A percentile compares a stretch with the other conserved stretches of the same genome.
Evolutionary conservation across 345 rosid species (phyloP).

Genomic region (Excoecaria cochinchinensis): DNA sequence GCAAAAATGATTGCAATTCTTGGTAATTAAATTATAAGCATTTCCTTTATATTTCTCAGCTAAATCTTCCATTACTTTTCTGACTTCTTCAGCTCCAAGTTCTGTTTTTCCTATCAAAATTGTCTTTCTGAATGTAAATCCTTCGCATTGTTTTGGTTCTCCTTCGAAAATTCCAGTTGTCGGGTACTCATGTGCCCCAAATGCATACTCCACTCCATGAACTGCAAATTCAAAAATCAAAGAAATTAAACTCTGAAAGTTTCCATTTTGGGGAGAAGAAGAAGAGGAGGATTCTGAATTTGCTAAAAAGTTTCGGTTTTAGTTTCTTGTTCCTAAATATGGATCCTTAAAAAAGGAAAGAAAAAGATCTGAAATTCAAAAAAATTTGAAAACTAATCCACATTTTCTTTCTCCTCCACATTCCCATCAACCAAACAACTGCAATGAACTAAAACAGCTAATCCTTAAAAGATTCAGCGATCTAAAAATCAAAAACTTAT

Average conservation of each 20-base stretch:
- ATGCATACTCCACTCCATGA: constrained; percentile 92
- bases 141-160: constrained; percentile 88
- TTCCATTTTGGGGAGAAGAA: not conserved
- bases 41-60: constrained; percentile 73
- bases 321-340: not conserved
- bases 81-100: constrained; percentile 57
- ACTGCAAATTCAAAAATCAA: constrained; percentile 39
- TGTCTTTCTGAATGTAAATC: constrained; percentile 79
- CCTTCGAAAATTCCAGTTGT: constrained; percentile 95
- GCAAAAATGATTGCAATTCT: constrained; percentile 98
- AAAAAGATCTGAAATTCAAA: not conserved
- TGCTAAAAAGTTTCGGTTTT: not conserved
- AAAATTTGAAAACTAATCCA: not conserved
- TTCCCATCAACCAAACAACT: constrained; percentile 23
- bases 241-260: too few relatives aligned
- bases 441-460: too few relatives aligned
- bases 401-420: constrained; percentile 14
- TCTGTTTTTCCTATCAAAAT: constrained; percentile 89
- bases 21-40: constrained; percentile 83
- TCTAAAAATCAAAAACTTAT: not conserved
- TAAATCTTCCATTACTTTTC: constrained; percentile 75
- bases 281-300: not conserved
- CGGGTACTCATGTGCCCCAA: constrained; percentile 92
- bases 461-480: not conserved
- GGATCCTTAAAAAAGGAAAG: not conserved